Conservation (phyloP, 192 early-diverging fungal species). For the Chytriomyces sp. region DNA sequence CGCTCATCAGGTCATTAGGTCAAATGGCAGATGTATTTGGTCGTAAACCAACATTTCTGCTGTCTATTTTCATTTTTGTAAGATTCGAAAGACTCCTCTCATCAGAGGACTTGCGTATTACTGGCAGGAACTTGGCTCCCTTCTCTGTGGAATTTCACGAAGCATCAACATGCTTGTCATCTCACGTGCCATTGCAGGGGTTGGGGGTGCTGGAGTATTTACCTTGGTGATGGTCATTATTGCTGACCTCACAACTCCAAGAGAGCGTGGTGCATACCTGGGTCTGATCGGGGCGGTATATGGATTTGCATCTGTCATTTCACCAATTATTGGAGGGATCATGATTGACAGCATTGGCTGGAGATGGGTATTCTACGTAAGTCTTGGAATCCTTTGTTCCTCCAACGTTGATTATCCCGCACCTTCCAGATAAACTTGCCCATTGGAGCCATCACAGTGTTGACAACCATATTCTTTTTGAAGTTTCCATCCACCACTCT, state of each 20-base stretch:
- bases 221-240: constrained; percentile 80
- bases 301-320: constrained; percentile 72
- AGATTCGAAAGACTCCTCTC: constrained; percentile 64
- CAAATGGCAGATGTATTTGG: constrained; percentile 34
- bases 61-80: constrained; percentile 72
- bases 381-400: constrained; percentile 20
- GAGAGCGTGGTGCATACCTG: constrained; percentile 66
- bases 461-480: constrained; percentile 56
- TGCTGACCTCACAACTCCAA: constrained; percentile 70
- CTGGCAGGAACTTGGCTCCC: constrained; percentile 73
- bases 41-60: constrained; percentile 65
- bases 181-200: constrained; percentile 65
- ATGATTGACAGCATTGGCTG: constrained; percentile 55
- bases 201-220: constrained; percentile 80
- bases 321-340: constrained; percentile 77
- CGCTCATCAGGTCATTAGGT: constrained; percentile 58
- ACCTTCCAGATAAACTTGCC: constrained; percentile 76
- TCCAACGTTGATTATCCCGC: constrained; percentile 40
- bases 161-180: constrained; percentile 71
- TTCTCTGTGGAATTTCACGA: constrained; percentile 72
- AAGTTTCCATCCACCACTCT: constrained; percentile 31
- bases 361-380: constrained; percentile 62
- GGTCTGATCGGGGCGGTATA: constrained; percentile 73
- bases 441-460: constrained; percentile 64
- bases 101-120: constrained; percentile 63